phyloP scores from a whole-genome alignment of 225 moss, liverwort and hornwort species.

The Straminergon stramineum region DNA sequence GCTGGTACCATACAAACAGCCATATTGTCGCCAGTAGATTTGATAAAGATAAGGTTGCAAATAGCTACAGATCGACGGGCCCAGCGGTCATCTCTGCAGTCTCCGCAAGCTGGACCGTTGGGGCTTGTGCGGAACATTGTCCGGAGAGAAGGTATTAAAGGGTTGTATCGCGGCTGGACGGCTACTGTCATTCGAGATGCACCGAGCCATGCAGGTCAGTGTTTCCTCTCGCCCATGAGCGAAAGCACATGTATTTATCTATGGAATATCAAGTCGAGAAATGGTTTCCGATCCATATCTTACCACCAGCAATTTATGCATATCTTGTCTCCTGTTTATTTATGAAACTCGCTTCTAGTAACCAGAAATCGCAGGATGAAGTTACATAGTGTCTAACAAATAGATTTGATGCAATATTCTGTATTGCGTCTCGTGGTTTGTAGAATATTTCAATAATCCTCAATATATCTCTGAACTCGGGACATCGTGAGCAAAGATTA shows the following conservation, averaged over 20 bases:
- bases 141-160: constrained; percentile 66
- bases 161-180: constrained; percentile 83
- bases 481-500: background rate
- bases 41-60: constrained; percentile 95
- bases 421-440: background rate
- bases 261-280: background rate
- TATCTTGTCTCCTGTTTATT: background rate
- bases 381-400: background rate
- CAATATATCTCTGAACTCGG: background rate
- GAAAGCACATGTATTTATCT: background rate
- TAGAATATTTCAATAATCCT: background rate
- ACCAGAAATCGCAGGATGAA: background rate
- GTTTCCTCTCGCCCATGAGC: background rate
- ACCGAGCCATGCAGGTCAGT: constrained; percentile 71
- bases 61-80: constrained; percentile 53
- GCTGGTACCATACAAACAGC: constrained; percentile 86
- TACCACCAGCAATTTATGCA: background rate
- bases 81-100: constrained; percentile 17
- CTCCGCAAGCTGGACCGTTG: constrained; percentile 55
- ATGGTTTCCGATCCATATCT: background rate
- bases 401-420: background rate
- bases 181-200: constrained; percentile 93
- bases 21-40: constrained; percentile 83
- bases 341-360: background rate
- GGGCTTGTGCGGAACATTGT: constrained; percentile 65